Evolutionary conservation across 441 rosid species (phyloP), one percentile per base, ranked within the genome.

Genomic region (Geranium incanum): DNA sequence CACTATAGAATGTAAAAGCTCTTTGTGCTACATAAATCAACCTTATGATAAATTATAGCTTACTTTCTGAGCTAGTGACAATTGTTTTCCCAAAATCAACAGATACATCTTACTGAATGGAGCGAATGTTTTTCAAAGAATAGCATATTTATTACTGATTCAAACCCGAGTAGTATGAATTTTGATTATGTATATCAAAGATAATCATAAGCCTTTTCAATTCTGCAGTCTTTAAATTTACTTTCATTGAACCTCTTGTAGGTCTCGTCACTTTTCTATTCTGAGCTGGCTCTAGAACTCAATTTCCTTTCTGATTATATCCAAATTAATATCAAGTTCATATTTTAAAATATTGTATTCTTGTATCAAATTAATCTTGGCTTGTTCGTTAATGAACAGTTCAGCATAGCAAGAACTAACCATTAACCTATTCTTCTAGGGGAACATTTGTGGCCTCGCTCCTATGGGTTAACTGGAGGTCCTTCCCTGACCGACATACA

Each of bases 361-460:
- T 6, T 45, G 2, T 45, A 45, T 45, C 52, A 45, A 6, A 45
- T 7, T 45, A 45, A 11, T 45, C 12, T 45, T 45, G 13, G 9
- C 9, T 45, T 5, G 41, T 45, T 6, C 2, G 52, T 11, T 45
- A 11, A 45, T 6, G 52, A 45, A 5, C 52, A 45, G 52, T 45
- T 45, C 52, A 7, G 6, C 4, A 3, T 38, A 45, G 52, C 52
- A 5, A 45, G 13, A 9, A 6, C 52, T 45, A 45, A 45, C 52
- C 52, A 45, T 45, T 8, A 7, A 0, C 13, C 55, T 45, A 45
- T 9, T 45, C 13, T 45, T 45, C 9, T 45, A 45, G 55, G 13
- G 55, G 55, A 45, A 45, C 55, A 45, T 45, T 45, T 45, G 55
- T 45, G 55, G 55, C 55, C 55, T 45, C 55, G 55, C n/a, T 45